phyloP scores from a whole-genome alignment of 306 rosid species.

The Pterocarpus macrocarpus region DNA sequence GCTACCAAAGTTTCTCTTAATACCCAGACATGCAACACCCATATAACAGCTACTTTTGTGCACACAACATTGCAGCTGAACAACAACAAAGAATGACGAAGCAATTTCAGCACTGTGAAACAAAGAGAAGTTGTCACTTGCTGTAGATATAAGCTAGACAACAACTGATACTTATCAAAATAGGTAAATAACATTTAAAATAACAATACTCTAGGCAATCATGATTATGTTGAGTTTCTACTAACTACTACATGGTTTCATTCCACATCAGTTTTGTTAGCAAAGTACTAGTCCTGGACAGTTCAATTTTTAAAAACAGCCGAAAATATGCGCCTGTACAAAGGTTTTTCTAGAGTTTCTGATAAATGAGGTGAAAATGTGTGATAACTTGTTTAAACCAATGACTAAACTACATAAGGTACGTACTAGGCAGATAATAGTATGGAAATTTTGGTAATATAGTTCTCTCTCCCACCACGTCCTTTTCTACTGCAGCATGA shows the following conservation, averaged over 20 bases:
- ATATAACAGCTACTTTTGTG: constrained; percentile 42
- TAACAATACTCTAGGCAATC: constrained; percentile 28
- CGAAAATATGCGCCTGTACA: too few relatives aligned
- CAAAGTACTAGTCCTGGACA: neutral
- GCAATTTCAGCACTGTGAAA: constrained; percentile 57
- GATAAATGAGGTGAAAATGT: neutral
- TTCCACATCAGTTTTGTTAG: neutral
- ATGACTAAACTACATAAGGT: neutral
- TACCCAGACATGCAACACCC: constrained; percentile 46
- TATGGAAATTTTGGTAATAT: neutral
- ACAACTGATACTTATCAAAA: constrained; percentile 20
- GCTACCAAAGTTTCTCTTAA: constrained; percentile 49
- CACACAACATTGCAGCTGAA: constrained; percentile 37
- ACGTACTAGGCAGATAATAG: neutral
- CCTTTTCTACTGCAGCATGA: neutral
- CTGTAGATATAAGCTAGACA: constrained; percentile 21
- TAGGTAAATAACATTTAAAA: constrained; percentile 25
- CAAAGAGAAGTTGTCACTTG: constrained; percentile 37
- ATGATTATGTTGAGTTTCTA: neutral
- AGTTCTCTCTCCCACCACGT: neutral
- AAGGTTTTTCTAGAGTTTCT: too few relatives aligned
- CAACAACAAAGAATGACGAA: constrained; percentile 46
- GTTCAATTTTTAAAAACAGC: neutral
- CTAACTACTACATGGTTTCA: constrained; percentile 4
- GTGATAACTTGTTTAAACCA: neutral